These are phyloP conservation scores for Talaromyces trachyspermus DNA, from an alignment of 495 filamentous ascomycete genomes.

Conservation along the genomic window DNA sequence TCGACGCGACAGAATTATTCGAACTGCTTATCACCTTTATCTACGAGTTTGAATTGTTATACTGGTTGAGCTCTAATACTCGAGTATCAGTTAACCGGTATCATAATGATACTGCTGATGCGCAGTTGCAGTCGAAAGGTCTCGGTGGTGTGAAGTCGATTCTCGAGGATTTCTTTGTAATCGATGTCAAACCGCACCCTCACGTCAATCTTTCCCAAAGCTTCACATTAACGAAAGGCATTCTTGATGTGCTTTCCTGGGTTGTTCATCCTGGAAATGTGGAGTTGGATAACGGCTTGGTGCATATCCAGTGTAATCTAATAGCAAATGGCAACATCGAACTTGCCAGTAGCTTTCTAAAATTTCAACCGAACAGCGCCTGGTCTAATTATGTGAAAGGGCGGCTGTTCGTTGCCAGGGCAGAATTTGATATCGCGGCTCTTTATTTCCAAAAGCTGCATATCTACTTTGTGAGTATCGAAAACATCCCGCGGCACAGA, in stretches of 20 bases:
- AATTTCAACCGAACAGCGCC: conserved; percentile 53
- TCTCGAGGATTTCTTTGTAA: conserved; percentile 43
- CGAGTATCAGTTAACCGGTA: conserved; percentile 24
- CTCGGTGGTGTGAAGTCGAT: conserved; percentile 26
- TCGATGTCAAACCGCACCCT: conserved; percentile 39
- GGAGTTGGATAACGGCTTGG: conserved; percentile 38
- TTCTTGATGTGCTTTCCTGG: conserved; percentile 45
- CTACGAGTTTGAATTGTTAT: conserved; percentile 66
- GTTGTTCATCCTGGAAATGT: conserved; percentile 38
- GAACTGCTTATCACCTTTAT: conserved; percentile 57
- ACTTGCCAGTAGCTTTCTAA: conserved; percentile 66
- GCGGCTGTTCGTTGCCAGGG: conserved; percentile 65
- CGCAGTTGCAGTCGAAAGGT: conserved; percentile 17
- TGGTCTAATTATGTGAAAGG: conserved; percentile 87
- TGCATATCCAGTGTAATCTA: conserved; percentile 61
- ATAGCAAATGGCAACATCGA: conserved; percentile 62
- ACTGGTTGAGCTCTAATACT: conserved; percentile 65
- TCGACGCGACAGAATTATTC: conserved; percentile 64
- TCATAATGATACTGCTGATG: conserved; percentile 14
- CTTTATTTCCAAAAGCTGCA: conserved; percentile 75
- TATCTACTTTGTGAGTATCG: conserved; percentile 66
- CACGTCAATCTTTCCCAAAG: conserved; percentile 33
- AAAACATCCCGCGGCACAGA: neutral
- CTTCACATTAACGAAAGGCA: conserved; percentile 39
- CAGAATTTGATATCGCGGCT: conserved; percentile 64